Conservation (phyloP, 73 alveolate species). For the Paramecium pentaurelia region DNA sequence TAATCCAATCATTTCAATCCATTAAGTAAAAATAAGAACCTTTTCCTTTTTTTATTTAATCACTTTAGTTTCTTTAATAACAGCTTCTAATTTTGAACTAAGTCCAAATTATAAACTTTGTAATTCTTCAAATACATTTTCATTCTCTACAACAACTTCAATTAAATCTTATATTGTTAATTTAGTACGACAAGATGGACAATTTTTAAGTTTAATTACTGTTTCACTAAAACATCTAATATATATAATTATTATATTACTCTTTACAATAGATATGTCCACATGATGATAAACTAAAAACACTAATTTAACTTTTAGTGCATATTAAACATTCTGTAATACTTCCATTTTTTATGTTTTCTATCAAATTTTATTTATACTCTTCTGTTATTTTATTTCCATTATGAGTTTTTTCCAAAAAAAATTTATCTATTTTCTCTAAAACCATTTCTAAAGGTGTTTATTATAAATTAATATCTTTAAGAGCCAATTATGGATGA, state of each 20-base stretch:
- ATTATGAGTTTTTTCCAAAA: not conserved
- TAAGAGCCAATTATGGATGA: constrained; percentile 48
- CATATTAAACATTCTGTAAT: constrained; percentile 3
- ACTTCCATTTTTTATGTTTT: not conserved
- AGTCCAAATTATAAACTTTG: not conserved
- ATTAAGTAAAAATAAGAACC: constrained; percentile 37
- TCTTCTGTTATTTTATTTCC: not conserved
- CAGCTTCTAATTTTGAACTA: constrained; percentile 38
- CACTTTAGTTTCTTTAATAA: not conserved
- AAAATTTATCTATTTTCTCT: not conserved
- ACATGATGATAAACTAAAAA: not conserved
- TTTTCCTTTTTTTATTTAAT: not conserved
- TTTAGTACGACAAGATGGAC: constrained; percentile 4
- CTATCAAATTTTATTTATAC: not conserved
- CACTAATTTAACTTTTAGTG: not conserved
- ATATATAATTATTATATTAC: not conserved
- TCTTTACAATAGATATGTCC: constrained; percentile 7
- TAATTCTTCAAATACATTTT: not conserved
- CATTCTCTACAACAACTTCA: not conserved
- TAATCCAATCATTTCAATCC: constrained; percentile 42
- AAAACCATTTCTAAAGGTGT: not conserved
- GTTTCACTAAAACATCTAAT: not conserved
- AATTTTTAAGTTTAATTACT: not conserved
- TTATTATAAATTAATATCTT: not conserved
- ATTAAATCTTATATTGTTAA: not conserved